These are phyloP conservation scores for Barnettozyma hawaiiensis DNA, from an alignment of 1,139 yeast genomes.

Conservation along the genomic window DNA sequence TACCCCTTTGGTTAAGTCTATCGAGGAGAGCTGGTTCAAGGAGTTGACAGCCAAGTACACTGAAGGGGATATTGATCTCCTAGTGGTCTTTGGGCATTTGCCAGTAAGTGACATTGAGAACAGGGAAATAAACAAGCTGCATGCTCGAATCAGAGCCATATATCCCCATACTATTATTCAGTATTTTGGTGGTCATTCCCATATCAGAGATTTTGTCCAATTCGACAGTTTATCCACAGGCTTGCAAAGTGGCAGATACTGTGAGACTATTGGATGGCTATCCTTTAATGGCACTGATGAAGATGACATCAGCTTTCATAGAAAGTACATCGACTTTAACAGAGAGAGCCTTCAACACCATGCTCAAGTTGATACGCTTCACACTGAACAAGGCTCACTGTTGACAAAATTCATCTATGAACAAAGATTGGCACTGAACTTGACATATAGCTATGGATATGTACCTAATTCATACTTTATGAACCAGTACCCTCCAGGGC, in stretches of 20 bases:
- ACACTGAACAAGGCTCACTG: conserved; percentile 35
- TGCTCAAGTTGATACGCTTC: conserved; percentile 39
- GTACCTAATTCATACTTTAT: conserved; percentile 64
- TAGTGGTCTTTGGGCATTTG: conserved; percentile 74
- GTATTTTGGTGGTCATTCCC: conserved; percentile 93
- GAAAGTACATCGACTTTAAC: conserved; percentile 81
- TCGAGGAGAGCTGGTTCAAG: conserved; percentile 60
- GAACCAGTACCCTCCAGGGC: conserved; percentile 62
- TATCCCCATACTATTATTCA: conserved; percentile 68
- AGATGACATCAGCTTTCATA: conserved; percentile 32
- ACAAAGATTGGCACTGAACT: conserved; percentile 44
- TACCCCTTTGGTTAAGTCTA: conserved; percentile 50
- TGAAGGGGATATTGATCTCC: conserved; percentile 49
- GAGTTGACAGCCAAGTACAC: conserved; percentile 40
- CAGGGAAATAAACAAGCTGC: conserved; percentile 42
- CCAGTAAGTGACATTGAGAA: conserved; percentile 64
- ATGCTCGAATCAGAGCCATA: conserved; percentile 45
- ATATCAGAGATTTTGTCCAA: conserved; percentile 74
- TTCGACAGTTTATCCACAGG: conserved; percentile 68
- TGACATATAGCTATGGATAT: conserved; percentile 56
- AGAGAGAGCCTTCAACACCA: conserved; percentile 64
- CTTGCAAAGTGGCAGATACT: conserved; percentile 84
- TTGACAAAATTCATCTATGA: conserved; percentile 42
- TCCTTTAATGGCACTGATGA: conserved; percentile 43
- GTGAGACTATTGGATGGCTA: conserved; percentile 89